These are phyloP conservation scores for Moesziomyces antarcticus DNA, from an alignment of 1,284 basidiomycete species.

Conservation along the genomic window DNA sequence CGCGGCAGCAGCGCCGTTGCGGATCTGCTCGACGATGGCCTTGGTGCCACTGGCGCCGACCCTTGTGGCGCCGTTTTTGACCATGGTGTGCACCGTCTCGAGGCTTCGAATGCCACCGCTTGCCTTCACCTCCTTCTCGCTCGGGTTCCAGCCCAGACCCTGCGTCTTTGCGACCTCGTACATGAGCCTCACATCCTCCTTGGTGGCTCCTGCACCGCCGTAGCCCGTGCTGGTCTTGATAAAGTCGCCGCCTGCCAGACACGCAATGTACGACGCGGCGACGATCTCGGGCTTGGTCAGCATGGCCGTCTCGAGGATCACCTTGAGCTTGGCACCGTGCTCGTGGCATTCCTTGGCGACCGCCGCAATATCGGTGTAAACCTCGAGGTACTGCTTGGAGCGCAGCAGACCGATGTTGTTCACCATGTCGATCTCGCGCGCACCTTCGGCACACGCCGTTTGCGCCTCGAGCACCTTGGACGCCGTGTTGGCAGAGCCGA, in stretches of 20 bases:
- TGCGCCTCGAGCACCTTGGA: slow-evolving; percentile 53
- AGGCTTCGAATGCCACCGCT: slow-evolving; percentile 54
- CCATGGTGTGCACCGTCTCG: slow-evolving; percentile 49
- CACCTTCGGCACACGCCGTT: slow-evolving; percentile 44
- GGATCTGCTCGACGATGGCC: slow-evolving; percentile 53
- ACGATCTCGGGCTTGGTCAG: slow-evolving; percentile 53
- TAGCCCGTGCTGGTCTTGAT: slow-evolving; percentile 64
- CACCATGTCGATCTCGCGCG: slow-evolving; percentile 64
- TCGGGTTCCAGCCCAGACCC: slow-evolving; percentile 26
- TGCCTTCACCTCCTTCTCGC: slow-evolving; percentile 53
- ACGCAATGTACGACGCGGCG: slow-evolving; percentile 47
- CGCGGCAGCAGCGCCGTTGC: slow-evolving; percentile 19
- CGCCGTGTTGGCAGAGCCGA: slow-evolving; percentile 44
- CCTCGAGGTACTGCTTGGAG: slow-evolving; percentile 28
- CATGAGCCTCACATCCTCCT: slow-evolving; percentile 58
- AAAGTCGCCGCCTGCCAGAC: slow-evolving; percentile 56
- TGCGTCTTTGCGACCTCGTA: slow-evolving; percentile 37
- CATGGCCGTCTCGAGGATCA: slow-evolving; percentile 59
- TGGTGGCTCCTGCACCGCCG: slow-evolving; percentile 53
- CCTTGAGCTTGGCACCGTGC: slow-evolving; percentile 48
- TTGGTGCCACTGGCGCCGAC: slow-evolving; percentile 59
- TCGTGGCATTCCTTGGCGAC: slow-evolving; percentile 46
- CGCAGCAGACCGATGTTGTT: slow-evolving; percentile 59
- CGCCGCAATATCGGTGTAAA: slow-evolving; percentile 49
- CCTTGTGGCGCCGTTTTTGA: slow-evolving; percentile 51